phyloP scores from a whole-genome alignment of 2,329 filamentous ascomycete genomes.

The Bipolaris sorokiniana region DNA sequence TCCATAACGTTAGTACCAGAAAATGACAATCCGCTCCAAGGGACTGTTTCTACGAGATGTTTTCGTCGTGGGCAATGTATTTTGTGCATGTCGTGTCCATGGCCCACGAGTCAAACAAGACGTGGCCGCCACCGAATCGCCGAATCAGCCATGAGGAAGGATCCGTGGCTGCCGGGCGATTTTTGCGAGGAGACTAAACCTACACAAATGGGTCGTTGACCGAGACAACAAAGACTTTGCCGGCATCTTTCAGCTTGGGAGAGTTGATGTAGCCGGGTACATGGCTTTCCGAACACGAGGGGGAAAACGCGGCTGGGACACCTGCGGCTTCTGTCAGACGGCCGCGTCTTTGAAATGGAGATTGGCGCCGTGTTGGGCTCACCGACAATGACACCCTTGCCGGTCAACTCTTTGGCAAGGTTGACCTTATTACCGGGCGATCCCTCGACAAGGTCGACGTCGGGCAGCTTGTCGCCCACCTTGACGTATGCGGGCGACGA shows the following conservation, averaged over 20 bases:
- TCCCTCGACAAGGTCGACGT: constrained; percentile 77
- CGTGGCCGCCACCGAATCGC: constrained; percentile 10
- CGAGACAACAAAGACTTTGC: constrained; percentile 84
- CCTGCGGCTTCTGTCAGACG: constrained; percentile 28
- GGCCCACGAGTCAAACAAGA: constrained; percentile 20
- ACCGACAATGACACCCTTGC: constrained; percentile 77
- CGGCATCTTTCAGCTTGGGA: constrained; percentile 76
- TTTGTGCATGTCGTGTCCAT: constrained; percentile 16
- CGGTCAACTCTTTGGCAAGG: constrained; percentile 75
- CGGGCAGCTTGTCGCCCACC: constrained; percentile 79
- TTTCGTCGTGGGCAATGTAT: constrained; percentile 7
- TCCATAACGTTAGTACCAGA: constrained; percentile 20
- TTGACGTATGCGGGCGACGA: constrained; percentile 69
- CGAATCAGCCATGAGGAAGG: neutral
- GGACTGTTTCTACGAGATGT: constrained; percentile 3
- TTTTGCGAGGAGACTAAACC: constrained; percentile 43
- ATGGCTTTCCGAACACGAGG: constrained; percentile 71
- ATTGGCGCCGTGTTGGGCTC: constrained; percentile 12
- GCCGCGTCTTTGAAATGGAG: constrained; percentile 9
- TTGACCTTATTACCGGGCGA: constrained; percentile 94
- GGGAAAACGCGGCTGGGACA: constrained; percentile 56
- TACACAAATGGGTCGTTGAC: constrained; percentile 97
- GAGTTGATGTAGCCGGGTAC: constrained; percentile 87
- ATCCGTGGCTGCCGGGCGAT: constrained; percentile 16
- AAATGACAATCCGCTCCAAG: constrained; percentile 4